A percentile compares a stretch with the other conserved stretches of the same genome.
phyloP scores from a whole-genome alignment of 202 grass and related monocot species.

The Hordeum pubiflorum region DNA sequence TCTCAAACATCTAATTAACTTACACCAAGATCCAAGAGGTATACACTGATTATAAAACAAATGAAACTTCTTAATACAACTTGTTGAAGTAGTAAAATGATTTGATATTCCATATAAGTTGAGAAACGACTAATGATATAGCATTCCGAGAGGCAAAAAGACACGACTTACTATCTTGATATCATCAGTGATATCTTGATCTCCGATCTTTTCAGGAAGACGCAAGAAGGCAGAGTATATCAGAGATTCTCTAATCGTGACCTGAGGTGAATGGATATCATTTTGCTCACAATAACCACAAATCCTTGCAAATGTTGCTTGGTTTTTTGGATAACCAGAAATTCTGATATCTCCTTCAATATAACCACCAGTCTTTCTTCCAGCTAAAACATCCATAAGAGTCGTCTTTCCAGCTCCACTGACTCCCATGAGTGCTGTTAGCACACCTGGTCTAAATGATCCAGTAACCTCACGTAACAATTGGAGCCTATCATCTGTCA shows the following conservation, averaged over 20 bases:
- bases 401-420: conserved; percentile 98
- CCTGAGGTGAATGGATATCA: conserved; percentile 98
- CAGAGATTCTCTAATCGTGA: conserved; percentile 89
- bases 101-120: conserved; percentile 13
- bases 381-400: conserved; percentile 96
- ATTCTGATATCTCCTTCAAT: conserved; percentile 94
- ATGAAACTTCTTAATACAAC: background rate
- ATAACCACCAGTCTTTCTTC: conserved; percentile 95
- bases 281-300: conserved; percentile 98
- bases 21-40: background rate
- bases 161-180: conserved; percentile 68
- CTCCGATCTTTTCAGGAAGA: conserved; percentile 59
- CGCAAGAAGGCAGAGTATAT: conserved; percentile 94
- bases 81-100: background rate
- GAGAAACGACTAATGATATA: background rate
- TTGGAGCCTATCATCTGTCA: conserved; percentile 79
- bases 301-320: conserved; percentile 94
- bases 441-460: conserved; percentile 78
- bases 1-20: background rate
- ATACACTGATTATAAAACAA: background rate
- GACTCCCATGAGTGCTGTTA: conserved; percentile 98
- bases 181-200: conserved; percentile 68
- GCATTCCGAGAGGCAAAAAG: background rate
- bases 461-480: conserved; percentile 71
- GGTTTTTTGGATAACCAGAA: conserved; percentile 84